These are phyloP conservation scores for Phytophthora sansomeana DNA, from an alignment of 352 stramenopile species.

Conservation along the genomic window DNA sequence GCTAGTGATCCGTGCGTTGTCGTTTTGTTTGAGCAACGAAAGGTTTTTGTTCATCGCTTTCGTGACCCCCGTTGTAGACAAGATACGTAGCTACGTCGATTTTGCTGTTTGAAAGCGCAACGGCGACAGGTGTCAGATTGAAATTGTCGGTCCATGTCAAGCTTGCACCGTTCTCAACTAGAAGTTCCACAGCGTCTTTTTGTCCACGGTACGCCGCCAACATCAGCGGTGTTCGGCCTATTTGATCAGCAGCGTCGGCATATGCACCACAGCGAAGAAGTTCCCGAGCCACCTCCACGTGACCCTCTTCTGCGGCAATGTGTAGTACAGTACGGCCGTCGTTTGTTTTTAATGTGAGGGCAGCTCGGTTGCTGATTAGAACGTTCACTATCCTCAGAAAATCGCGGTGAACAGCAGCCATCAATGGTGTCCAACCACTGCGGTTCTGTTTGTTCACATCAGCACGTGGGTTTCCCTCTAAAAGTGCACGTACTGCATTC, in stretches of 20 bases:
- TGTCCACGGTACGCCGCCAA: constrained; percentile 9
- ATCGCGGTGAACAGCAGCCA: constrained; percentile 1
- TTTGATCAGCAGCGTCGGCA: constrained; percentile 2
- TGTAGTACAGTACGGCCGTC: constrained; percentile 10
- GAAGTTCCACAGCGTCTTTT: neutral
- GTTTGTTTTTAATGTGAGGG: constrained; percentile 2
- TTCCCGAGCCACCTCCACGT: neutral
- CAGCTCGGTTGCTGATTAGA: constrained; percentile 1
- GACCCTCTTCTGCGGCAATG: constrained; percentile 12
- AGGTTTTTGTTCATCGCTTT: neutral
- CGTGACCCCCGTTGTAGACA: neutral
- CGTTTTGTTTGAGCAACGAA: neutral
- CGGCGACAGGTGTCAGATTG: neutral
- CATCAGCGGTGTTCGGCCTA: constrained; percentile 13
- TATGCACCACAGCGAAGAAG: neutral
- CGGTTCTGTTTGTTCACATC: constrained; percentile 2
- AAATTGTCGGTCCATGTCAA: constrained; percentile 1
- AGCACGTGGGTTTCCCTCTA: neutral
- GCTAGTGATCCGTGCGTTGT: neutral
- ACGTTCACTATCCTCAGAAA: constrained; percentile 1
- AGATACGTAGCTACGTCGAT: constrained; percentile 5
- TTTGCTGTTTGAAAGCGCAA: constrained; percentile 6
- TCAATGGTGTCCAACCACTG: constrained; percentile 8
- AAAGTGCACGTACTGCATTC: neutral
- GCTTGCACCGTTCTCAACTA: neutral